These are phyloP conservation scores for Russula foetens DNA, from an alignment of 768 basidiomycete genomes.

Conservation along the genomic window DNA sequence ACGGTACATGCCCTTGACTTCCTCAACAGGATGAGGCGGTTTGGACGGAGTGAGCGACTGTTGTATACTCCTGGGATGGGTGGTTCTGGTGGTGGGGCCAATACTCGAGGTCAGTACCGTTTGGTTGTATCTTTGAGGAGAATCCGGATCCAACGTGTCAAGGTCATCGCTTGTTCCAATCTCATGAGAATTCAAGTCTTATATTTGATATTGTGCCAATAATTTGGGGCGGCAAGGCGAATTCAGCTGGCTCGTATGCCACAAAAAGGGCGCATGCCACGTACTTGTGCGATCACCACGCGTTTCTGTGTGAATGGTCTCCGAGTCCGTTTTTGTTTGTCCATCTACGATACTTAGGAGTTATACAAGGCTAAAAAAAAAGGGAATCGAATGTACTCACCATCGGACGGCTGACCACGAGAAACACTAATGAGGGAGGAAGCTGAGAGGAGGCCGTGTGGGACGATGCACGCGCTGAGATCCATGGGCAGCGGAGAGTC, in stretches of 20 bases:
- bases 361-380: not conserved
- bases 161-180: not conserved
- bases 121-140: not conserved
- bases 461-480: not conserved
- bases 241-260: not conserved
- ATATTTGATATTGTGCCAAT: not conserved
- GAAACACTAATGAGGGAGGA: not conserved
- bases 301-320: no score
- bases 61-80: no score
- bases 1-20: slow-evolving; percentile 40
- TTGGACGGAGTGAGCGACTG: no score
- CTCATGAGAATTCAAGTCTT: not conserved
- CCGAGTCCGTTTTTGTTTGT: not conserved
- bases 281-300: not conserved
- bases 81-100: no score
- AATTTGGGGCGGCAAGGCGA: not conserved
- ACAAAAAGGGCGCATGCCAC: not conserved
- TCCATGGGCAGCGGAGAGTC: no score
- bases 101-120: no score
- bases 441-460: not conserved
- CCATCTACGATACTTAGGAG: not conserved
- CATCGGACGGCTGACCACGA: not conserved
- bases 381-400: no score
- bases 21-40: not conserved
- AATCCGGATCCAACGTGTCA: not conserved